Base-by-base conservation (phyloP, 2,329 filamentous ascomycete genomes). In the Dactylellina haptotyla region DNA sequence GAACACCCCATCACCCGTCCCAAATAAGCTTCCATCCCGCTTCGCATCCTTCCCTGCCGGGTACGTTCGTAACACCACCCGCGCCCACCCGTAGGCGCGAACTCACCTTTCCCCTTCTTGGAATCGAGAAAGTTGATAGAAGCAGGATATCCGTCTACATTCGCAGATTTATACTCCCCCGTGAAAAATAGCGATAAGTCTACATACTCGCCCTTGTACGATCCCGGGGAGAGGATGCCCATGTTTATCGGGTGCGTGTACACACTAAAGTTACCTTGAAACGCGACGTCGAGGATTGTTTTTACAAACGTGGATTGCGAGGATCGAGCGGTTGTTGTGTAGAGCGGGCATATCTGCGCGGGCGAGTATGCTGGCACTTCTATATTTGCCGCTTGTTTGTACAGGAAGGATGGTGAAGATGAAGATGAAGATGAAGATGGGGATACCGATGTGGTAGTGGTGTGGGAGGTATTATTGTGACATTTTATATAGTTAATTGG, bases 231-330 rank as follows among this genome's bases (percentile, higher is more conserved):
- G 9, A 57, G 53, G 34, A 57, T 20, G n/a, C 53, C 53, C 53
- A 57, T 57, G 25, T 57, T 25, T 9, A 25, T 18, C 3, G 53
- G 56, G 25, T 59, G 25, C 2, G 56, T 59, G 12, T 30, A 46
- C 20, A 30, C 37, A 39, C 37, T 59, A 28, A 16, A 46, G 25
- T 59, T 59, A 9, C 39, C 56, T 2, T 32, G 3, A 20, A 59
- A 46, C 4, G 56, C 39, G 25, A 46, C 56, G 20, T 59, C 39
- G 56, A 59, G 37, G 25, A 59, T 34, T 2, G 56, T 46, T 46
- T 59, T 59, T n/a, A 59, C 10, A 18, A 59, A 25, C 20, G 56
- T 5, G 53, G 25, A 20, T 43, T 57, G 53, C 4, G 53, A 4
- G 51, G 4, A 37, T 20, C 20, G 56, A 14, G 41, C 37, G 56